phyloP scores from a whole-genome alignment of 441 rosid genomes.

The Gossypium schwendimanii region DNA sequence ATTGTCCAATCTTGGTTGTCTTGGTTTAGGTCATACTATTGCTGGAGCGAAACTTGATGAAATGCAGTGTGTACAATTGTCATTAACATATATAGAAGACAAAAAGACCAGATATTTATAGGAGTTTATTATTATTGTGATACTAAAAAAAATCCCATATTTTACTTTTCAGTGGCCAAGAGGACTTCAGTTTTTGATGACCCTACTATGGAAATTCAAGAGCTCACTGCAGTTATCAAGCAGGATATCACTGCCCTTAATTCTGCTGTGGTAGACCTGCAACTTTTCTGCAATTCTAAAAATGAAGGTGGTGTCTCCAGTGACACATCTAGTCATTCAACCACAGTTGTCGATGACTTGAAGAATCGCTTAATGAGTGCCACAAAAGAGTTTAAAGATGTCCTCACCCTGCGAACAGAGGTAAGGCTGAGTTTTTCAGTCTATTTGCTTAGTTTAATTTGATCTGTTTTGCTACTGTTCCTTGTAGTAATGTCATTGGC shows the following conservation, averaged over 20 bases:
- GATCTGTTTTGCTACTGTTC: not conserved
- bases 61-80: not conserved
- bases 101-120: not conserved
- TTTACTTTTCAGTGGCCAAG: slow-evolving; percentile 7
- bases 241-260: slow-evolving; percentile 10
- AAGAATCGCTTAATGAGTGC: slow-evolving; percentile 1
- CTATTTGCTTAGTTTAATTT: not conserved
- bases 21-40: not conserved
- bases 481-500: not conserved
- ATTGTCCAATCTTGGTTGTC: not conserved
- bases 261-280: slow-evolving; percentile 6
- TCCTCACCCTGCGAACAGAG: slow-evolving; percentile 11
- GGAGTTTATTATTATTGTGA: not conserved
- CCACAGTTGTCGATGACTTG: slow-evolving; percentile 9
- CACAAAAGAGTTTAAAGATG: slow-evolving; percentile 7
- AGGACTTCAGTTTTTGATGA: slow-evolving; percentile 11
- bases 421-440: not conserved
- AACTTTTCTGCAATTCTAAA: slow-evolving; percentile 6
- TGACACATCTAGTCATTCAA: slow-evolving; percentile 9
- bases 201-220: slow-evolving; percentile 3
- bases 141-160: not conserved
- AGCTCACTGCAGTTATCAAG: not conserved
- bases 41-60: not conserved
- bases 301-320: not conserved
- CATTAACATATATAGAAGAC: not conserved